Conservation (phyloP, 306 rosid genomes). For the Dryas octopetala region DNA sequence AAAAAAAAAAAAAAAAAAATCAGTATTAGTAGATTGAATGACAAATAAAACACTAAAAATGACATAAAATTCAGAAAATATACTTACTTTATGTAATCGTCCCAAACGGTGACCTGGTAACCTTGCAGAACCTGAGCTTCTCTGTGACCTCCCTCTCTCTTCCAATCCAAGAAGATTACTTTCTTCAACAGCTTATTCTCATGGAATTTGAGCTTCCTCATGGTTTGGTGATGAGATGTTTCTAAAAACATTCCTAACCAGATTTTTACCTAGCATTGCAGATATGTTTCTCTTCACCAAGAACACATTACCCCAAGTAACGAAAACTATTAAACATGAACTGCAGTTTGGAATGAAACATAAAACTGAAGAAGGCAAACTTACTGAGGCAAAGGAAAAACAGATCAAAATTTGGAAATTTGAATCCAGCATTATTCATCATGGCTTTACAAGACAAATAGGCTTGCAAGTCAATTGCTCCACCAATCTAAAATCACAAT, state of each 20-base stretch:
- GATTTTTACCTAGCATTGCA: neutral
- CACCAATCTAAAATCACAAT: no score
- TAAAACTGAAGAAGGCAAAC: neutral
- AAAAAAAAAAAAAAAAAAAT: neutral
- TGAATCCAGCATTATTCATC: no score
- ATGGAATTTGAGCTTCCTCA: slow-evolving; percentile 83
- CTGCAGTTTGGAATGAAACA: neutral
- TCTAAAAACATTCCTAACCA: neutral
- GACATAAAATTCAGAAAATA: neutral
- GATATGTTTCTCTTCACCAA: neutral
- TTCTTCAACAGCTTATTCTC: slow-evolving; percentile 85
- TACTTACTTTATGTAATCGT: slow-evolving; percentile 81
- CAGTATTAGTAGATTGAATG: neutral
- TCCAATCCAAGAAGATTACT: slow-evolving; percentile 80
- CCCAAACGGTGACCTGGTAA: slow-evolving; percentile 70
- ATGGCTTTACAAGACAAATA: neutral
- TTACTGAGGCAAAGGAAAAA: neutral
- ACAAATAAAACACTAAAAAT: neutral
- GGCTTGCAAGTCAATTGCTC: neutral
- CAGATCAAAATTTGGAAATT: neutral
- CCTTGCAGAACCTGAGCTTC: slow-evolving; percentile 71
- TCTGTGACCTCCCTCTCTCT: slow-evolving; percentile 80
- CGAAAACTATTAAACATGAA: neutral
- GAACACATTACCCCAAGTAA: neutral
- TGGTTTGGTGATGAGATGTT: slow-evolving; percentile 6